Base-by-base conservation (phyloP, 345 rosid genomes). In the Populus simonii region DNA sequence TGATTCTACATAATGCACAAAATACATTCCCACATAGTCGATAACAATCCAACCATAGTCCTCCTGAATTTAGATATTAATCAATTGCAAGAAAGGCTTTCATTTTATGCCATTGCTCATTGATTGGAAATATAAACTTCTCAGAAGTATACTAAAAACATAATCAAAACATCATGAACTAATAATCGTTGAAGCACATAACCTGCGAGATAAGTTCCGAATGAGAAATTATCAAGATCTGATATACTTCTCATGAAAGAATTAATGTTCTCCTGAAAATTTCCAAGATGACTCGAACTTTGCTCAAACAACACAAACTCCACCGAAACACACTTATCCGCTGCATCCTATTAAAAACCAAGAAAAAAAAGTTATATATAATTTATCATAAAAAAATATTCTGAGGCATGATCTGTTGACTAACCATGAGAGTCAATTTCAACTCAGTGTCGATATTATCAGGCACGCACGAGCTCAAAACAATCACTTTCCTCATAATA, bases 211-310 rank as follows among this genome's bases (percentile, higher is more conserved):
- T 75, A 87, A 74, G 83, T 84, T 51, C 80, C 89, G 71, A 90
- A 84, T 0, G 92, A 90, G 89, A 93, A 94, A 83, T 94, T 94
- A 67, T 92, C 97, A 66, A 94, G 92, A 85, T 94, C 92, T 35
- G 97, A 92, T n/a, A 92, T 77, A 45, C 88, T 88, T 76, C 84
- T 78, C 27, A 74, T 35, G 47, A 94, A 91, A 47, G 77, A 83
- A 79, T 79, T 91, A 29, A 81, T 78, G 73, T 80, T 88, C 76
- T 88, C 91, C 73, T 85, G 89, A 71, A 85, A 69, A 73, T 89
- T 80, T 51, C 79, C 77, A 74, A 90, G 87, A 77, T 90, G 87
- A 80, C 80, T 80, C 43, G 86, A 87, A 74, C 80, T 85, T 62
- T 73, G 86, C 85, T 91, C 92, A 70, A 94, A 83, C 76, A 91